These are phyloP conservation scores for Petrea volubilis DNA, from an alignment of 257 asterid genomes.

Conservation along the genomic window DNA sequence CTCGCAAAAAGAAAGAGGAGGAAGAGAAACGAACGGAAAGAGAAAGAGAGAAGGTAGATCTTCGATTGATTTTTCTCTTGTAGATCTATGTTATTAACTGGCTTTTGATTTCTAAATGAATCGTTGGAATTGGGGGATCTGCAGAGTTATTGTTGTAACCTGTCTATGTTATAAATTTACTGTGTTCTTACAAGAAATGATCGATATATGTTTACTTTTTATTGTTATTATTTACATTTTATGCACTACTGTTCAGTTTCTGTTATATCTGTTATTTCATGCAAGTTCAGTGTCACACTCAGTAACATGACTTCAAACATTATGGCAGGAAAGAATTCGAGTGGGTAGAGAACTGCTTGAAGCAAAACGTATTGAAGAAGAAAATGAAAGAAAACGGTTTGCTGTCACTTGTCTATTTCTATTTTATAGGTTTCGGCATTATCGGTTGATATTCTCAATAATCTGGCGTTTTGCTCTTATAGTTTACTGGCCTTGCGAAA, in stretches of 20 bases:
- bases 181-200: not conserved
- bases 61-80: not conserved
- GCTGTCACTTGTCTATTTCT: constrained; percentile 26
- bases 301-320: constrained; percentile 22
- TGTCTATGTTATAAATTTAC: not conserved
- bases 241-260: constrained; percentile 13
- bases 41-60: constrained; percentile 82
- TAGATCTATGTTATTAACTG: not conserved
- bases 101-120: not conserved
- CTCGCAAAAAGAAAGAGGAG: constrained; percentile 96
- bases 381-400: constrained; percentile 97
- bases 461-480: constrained; percentile 26
- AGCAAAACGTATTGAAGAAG: constrained; percentile 97
- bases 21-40: constrained; percentile 86
- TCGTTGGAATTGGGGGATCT: constrained; percentile 6
- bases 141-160: constrained; percentile 7
- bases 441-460: constrained; percentile 11
- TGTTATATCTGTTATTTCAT: not conserved
- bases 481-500: constrained; percentile 87
- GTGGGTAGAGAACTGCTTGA: constrained; percentile 86
- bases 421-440: not conserved
- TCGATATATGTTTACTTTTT: not conserved
- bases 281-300: constrained; percentile 8
- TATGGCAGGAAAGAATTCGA: constrained; percentile 88
- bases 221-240: not conserved